Base-by-base conservation (phyloP, 2,329 filamentous ascomycete species). In the Diaporthe vexans region DNA sequence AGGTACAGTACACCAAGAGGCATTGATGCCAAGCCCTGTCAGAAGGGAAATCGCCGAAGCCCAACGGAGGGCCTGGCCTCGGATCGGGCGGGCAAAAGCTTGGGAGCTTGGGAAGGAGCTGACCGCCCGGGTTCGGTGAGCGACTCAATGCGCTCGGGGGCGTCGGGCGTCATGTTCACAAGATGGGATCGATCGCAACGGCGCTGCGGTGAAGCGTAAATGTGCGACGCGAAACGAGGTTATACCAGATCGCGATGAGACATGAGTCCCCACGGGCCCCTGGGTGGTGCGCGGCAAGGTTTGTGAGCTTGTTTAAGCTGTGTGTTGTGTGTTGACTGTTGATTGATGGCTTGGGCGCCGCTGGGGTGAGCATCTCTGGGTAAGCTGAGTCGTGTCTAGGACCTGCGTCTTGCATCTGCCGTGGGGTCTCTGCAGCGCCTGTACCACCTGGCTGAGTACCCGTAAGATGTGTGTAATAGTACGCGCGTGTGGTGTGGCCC, bases 231-330 rank as follows among this genome's bases (percentile, higher is more conserved):
- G 51, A 61, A 46, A 52, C 57, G 69, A 72, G 69, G 69, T 72
- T 43, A 72, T 72, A 72, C 69, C 69, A 72, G 69, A 72, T 72
- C 69, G 57, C 69, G 33, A 59, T 71, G 69, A 59, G 69, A 71
- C 69, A 61, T 15, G 46, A 40, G 54, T 19, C n/a, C 21, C 43
- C 40, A 33, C 67, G 57, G 52, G 52, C 40, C 37, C 17, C 19
- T 21, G 6, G 29, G 40, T 51, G 69, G 57, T 40, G 46, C 37
- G 37, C 69, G 51, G 26, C 46, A 71, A 43, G 69, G 46, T 52
- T 72, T 35, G 35, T 40, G 57, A 54, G 69, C 69, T 63, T 54
- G 68, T 48, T 59, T 15, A 43, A 26, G n/a, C 46, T n/a, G 26
- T 33, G 21, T 51, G 46, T 51, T 51, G 26, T 21, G 15, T 46